Conservation (phyloP, 805 yeast genomes). For the Ogataea degrootiae region DNA sequence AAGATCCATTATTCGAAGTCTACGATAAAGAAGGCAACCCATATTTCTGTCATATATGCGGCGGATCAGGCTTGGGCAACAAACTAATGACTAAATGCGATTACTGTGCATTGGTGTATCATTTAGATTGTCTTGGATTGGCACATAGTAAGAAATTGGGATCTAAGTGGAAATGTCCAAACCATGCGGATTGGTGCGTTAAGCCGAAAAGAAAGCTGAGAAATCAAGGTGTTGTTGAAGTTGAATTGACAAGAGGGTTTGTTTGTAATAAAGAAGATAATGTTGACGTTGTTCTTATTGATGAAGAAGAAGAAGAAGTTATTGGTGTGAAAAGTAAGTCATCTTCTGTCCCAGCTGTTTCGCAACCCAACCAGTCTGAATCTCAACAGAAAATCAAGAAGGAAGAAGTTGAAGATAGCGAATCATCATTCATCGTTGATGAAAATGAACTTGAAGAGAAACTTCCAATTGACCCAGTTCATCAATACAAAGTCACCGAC, state of each 20-base stretch:
- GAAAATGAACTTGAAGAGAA: slow-evolving; percentile 21
- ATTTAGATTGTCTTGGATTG: slow-evolving; percentile 84
- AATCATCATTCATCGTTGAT: slow-evolving; percentile 6
- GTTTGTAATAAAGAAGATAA: slow-evolving; percentile 38
- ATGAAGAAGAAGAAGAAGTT: slow-evolving; percentile 28
- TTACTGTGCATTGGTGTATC: slow-evolving; percentile 81
- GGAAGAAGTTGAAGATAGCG: slow-evolving; percentile 29
- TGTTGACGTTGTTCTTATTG: slow-evolving; percentile 46
- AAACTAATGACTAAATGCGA: slow-evolving; percentile 70
- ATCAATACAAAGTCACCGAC: slow-evolving; percentile 30
- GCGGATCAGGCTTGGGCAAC: slow-evolving; percentile 56
- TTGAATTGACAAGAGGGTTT: slow-evolving; percentile 47
- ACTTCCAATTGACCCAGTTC: slow-evolving; percentile 33
- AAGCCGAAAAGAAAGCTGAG: slow-evolving; percentile 45
- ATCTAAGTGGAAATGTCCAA: slow-evolving; percentile 87
- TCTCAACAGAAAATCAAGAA: background rate
- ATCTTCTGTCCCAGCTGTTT: no score
- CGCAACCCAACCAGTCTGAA: background rate
- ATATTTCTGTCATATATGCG: slow-evolving; percentile 71
- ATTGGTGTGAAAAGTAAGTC: no score
- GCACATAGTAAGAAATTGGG: slow-evolving; percentile 70
- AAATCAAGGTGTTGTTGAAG: slow-evolving; percentile 50
- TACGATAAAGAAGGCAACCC: slow-evolving; percentile 68
- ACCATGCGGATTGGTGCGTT: slow-evolving; percentile 58
- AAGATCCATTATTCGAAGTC: slow-evolving; percentile 53